These are phyloP conservation scores for Avena atlantica DNA, from an alignment of 176 grass and related monocot genomes.

Conservation along the genomic window DNA sequence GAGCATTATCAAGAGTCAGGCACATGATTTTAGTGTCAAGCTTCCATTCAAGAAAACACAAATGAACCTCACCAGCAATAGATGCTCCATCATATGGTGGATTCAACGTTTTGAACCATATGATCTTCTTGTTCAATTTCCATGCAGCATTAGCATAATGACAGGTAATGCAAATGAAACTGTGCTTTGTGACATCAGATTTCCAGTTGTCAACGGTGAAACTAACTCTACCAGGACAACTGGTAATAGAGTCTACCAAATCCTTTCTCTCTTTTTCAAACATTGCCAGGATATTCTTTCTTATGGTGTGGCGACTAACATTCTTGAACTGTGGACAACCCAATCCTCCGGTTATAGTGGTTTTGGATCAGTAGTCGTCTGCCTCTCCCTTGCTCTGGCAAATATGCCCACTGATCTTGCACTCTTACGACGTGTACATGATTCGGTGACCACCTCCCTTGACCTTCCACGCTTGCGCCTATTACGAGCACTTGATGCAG, in stretches of 20 bases:
- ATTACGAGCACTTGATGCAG: neutral
- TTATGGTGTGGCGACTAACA: neutral
- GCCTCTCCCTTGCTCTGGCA: neutral
- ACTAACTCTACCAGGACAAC: neutral
- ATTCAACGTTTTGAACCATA: neutral
- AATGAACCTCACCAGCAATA: neutral
- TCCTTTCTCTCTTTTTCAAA: neutral
- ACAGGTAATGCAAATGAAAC: neutral
- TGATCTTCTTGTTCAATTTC: neutral
- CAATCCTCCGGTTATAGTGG: neutral
- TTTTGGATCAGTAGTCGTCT: neutral
- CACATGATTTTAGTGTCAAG: neutral
- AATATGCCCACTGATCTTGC: neutral
- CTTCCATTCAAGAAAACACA: neutral
- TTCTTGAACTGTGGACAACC: neutral
- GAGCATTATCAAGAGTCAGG: conserved; percentile 1
- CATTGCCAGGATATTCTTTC: neutral
- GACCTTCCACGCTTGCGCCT: neutral
- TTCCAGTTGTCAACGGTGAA: neutral
- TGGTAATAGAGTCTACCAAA: neutral
- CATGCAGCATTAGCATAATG: conserved; percentile 4
- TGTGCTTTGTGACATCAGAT: neutral
- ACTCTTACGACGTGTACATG: neutral
- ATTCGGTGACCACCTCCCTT: neutral
- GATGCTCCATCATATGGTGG: neutral